Evolutionary conservation across 768 basidiomycete species (phyloP).

Genomic region (Auricularia sp.): DNA sequence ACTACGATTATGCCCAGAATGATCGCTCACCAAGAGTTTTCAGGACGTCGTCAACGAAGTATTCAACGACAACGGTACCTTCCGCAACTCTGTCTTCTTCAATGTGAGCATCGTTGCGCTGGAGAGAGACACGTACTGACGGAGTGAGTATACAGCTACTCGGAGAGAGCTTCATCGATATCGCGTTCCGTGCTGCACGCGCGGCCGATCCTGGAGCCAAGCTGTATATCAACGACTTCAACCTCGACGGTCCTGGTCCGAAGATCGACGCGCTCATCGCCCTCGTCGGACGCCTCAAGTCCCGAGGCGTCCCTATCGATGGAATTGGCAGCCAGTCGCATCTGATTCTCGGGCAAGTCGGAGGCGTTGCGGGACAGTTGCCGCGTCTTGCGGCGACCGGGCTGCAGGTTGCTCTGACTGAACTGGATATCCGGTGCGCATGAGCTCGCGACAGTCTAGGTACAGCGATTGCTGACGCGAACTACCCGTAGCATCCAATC

Average conservation of each 20-base stretch:
- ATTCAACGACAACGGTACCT: slow-evolving; percentile 53
- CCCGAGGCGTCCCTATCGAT: slow-evolving; percentile 42
- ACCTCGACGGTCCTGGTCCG: slow-evolving; percentile 20
- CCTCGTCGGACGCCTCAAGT: slow-evolving; percentile 39
- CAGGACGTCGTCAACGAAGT: slow-evolving; percentile 51
- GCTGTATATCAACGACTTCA: slow-evolving; percentile 40
- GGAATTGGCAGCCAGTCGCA: slow-evolving; percentile 44
- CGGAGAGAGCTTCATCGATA: slow-evolving; percentile 37
- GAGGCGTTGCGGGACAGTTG: neutral
- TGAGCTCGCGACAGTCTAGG: neutral
- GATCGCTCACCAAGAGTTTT: neutral
- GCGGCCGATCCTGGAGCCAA: slow-evolving; percentile 45
- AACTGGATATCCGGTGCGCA: slow-evolving; percentile 44
- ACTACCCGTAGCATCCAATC: neutral
- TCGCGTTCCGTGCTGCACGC: slow-evolving; percentile 43
- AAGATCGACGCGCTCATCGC: slow-evolving; percentile 48
- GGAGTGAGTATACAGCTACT: slow-evolving; percentile 10
- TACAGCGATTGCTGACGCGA: neutral
- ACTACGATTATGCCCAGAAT: neutral
- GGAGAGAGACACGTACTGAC: neutral
- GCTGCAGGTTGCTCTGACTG: slow-evolving; percentile 25
- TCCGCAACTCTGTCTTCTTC: slow-evolving; percentile 42
- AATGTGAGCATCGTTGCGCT: slow-evolving; percentile 17
- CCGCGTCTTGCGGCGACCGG: neutral
- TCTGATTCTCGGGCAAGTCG: neutral